Evolutionary conservation across 1,284 basidiomycete species (phyloP).

Genomic region (Exobasidium cylindrosporum): DNA sequence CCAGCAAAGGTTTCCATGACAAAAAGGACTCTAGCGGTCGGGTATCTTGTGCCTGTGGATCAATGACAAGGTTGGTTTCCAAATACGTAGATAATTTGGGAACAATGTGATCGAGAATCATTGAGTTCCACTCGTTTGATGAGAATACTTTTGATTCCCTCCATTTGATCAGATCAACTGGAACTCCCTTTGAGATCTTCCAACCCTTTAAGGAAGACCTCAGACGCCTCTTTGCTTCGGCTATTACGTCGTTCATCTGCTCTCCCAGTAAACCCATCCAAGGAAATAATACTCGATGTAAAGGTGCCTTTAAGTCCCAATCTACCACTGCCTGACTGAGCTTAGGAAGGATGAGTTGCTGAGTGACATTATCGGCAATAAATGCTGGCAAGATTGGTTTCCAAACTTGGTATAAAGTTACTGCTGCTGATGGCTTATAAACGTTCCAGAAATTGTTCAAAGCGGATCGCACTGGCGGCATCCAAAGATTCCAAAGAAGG

Average conservation of each 20-base stretch:
- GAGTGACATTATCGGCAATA: slow-evolving; percentile 87
- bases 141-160: slow-evolving; percentile 13
- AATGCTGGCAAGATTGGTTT: slow-evolving; percentile 79
- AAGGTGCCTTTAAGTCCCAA: slow-evolving; percentile 59
- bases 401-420: slow-evolving; percentile 85
- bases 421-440: slow-evolving; percentile 68
- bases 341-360: slow-evolving; percentile 92
- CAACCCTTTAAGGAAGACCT: slow-evolving; percentile 75
- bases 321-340: slow-evolving; percentile 76
- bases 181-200: slow-evolving; percentile 54
- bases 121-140: slow-evolving; percentile 75
- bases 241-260: slow-evolving; percentile 71
- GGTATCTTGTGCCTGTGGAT: slow-evolving; percentile 70
- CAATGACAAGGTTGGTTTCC: slow-evolving; percentile 76
- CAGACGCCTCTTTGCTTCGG: slow-evolving; percentile 79
- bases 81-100: slow-evolving; percentile 79
- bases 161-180: slow-evolving; percentile 30
- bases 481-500: slow-evolving; percentile 88
- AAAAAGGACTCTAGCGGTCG: slow-evolving; percentile 67
- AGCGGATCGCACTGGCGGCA: slow-evolving; percentile 83
- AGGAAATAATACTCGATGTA: slow-evolving; percentile 85
- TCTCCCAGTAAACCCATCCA: slow-evolving; percentile 82
- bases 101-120: slow-evolving; percentile 83
- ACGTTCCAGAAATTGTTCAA: slow-evolving; percentile 81
- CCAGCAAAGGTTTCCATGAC: slow-evolving; percentile 72